phyloP scores from a whole-genome alignment of 2,329 filamentous ascomycete species.

The Nakataea oryzae region DNA sequence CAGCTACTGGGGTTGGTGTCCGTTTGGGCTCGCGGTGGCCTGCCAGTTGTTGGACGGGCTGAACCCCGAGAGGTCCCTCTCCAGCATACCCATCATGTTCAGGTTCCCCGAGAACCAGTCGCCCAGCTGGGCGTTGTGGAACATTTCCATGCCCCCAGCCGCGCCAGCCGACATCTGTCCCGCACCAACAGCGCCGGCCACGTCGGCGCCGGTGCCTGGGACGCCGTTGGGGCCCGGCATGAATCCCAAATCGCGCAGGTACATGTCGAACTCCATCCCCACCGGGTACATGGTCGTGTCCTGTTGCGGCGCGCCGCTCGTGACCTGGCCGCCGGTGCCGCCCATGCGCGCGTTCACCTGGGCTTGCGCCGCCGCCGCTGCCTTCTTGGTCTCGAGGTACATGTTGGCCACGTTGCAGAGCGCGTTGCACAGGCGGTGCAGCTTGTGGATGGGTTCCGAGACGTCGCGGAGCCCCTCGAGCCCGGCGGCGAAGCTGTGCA shows the following conservation, averaged over 20 bases:
- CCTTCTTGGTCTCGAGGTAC: slow-evolving; percentile 48
- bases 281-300: slow-evolving; percentile 35
- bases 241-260: slow-evolving; percentile 52
- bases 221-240: slow-evolving; percentile 47
- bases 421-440: slow-evolving; percentile 51
- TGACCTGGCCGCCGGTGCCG: background rate
- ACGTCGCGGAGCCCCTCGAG: slow-evolving; percentile 38
- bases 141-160: background rate
- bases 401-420: slow-evolving; percentile 50
- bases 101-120: slow-evolving; percentile 58
- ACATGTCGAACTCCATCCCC: slow-evolving; percentile 52
- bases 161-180: background rate
- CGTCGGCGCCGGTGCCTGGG: slow-evolving; percentile 34
- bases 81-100: slow-evolving; percentile 57
- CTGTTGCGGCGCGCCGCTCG: background rate
- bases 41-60: background rate
- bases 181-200: slow-evolving; percentile 10
- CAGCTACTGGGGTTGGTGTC: background rate
- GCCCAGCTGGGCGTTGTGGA: slow-evolving; percentile 33
- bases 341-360: slow-evolving; percentile 10
- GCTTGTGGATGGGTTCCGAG: slow-evolving; percentile 48
- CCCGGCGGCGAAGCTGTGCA: slow-evolving; percentile 46
- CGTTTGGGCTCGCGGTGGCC: background rate
- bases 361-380: slow-evolving; percentile 5
- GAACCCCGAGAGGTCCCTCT: slow-evolving; percentile 37